A percentile compares a stretch with the other conserved stretches of the same genome.
Conservation (phyloP, 345 rosid species). For the Euphorbia tirucalli region DNA sequence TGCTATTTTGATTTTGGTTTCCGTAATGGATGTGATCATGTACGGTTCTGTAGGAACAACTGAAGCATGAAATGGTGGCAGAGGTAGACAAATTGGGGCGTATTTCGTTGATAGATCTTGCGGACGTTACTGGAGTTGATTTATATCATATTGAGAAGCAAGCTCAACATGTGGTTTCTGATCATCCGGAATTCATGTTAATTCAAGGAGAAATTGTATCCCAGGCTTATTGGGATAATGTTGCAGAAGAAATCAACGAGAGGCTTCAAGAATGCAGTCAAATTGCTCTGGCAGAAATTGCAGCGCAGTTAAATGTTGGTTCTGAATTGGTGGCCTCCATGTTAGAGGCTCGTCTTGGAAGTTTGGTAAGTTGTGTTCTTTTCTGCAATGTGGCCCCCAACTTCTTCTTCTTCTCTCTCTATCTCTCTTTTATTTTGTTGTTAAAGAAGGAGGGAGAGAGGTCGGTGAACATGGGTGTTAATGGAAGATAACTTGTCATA, state of each 20-base stretch:
- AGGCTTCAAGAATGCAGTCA: constrained; percentile 96
- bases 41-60: constrained; percentile 56
- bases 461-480: background rate
- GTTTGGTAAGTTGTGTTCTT: constrained; percentile 45
- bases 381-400: background rate
- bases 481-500: constrained; percentile 9
- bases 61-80: constrained; percentile 62
- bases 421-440: too few species aligned
- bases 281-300: constrained; percentile 81
- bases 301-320: constrained; percentile 84
- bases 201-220: constrained; percentile 91
- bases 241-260: constrained; percentile 92
- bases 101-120: constrained; percentile 80
- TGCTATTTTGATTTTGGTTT: constrained; percentile 1
- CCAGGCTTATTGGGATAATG: constrained; percentile 83
- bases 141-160: constrained; percentile 93
- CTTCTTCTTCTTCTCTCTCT: too few species aligned
- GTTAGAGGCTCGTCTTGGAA: constrained; percentile 92
- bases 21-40: constrained; percentile 8
- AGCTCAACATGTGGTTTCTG: constrained; percentile 57
- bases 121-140: constrained; percentile 81
- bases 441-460: too few species aligned
- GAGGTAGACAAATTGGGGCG: constrained; percentile 75
- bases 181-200: constrained; percentile 53
- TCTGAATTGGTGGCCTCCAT: constrained; percentile 75